phyloP scores from a whole-genome alignment of 192 early-diverging fungal genomes.

The Coemansia sp. region DNA sequence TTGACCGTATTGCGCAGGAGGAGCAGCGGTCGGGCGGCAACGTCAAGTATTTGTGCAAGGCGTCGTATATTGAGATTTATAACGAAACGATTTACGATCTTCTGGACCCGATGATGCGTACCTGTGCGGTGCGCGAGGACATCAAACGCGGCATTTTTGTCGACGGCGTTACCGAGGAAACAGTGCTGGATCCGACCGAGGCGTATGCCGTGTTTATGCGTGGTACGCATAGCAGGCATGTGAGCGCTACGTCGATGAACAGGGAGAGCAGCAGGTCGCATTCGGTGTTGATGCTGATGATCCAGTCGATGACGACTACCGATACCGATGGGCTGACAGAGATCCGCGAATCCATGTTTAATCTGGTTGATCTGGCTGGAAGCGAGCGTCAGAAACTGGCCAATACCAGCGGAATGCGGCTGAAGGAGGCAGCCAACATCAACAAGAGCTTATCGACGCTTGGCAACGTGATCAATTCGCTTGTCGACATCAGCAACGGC shows the following conservation, averaged over 20 bases:
- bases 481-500: constrained; percentile 65
- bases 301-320: constrained; percentile 63
- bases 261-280: constrained; percentile 80
- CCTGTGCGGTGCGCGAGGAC: constrained; percentile 65
- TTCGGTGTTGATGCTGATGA: constrained; percentile 74
- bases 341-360: constrained; percentile 69
- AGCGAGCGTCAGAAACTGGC: constrained; percentile 71
- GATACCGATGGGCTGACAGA: constrained; percentile 58
- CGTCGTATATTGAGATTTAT: constrained; percentile 93
- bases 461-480: constrained; percentile 83
- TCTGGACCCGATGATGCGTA: constrained; percentile 65
- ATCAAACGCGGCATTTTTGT: constrained; percentile 69
- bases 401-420: constrained; percentile 62
- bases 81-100: constrained; percentile 91
- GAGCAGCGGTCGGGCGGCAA: constrained; percentile 52
- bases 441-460: constrained; percentile 79
- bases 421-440: constrained; percentile 83
- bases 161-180: constrained; percentile 66
- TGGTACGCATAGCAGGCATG: constrained; percentile 70
- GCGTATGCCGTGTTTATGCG: constrained; percentile 67
- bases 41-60: constrained; percentile 76
- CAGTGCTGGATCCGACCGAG: constrained; percentile 62
- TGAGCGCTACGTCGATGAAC: constrained; percentile 80
- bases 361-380: constrained; percentile 80
- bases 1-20: constrained; percentile 57